Conservation (phyloP, 2,329 filamentous ascomycete genomes). For the Fusarium annulatum region DNA sequence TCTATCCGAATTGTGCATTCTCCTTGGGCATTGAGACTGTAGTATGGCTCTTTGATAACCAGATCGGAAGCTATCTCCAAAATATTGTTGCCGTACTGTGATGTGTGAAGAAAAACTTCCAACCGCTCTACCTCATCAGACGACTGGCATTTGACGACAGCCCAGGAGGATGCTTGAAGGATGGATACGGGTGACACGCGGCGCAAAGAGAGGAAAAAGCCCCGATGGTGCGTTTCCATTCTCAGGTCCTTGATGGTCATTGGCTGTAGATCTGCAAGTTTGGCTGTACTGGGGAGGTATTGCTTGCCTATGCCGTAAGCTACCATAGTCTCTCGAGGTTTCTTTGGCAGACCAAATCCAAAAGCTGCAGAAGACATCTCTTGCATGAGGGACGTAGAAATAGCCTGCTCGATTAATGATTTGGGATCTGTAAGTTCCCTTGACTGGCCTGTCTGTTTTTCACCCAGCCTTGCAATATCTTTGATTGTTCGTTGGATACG, state of each 20-base stretch:
- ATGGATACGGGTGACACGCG: constrained; percentile 44
- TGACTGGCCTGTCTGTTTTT: constrained; percentile 27
- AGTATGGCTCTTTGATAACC: constrained; percentile 62
- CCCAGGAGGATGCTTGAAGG: constrained; percentile 45
- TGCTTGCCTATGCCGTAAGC: constrained; percentile 44
- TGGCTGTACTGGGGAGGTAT: constrained; percentile 42
- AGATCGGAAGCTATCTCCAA: constrained; percentile 50
- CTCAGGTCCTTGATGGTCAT: constrained; percentile 42
- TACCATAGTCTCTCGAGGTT: constrained; percentile 39
- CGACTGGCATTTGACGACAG: constrained; percentile 44
- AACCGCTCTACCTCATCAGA: constrained; percentile 43
- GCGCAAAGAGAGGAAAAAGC: constrained; percentile 39
- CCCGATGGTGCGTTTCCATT: constrained; percentile 49
- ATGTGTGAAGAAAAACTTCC: constrained; percentile 51
- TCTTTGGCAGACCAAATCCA: constrained; percentile 19
- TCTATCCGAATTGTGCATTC: constrained; percentile 54
- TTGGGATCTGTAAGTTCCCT: constrained; percentile 36
- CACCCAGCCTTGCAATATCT: constrained; percentile 38
- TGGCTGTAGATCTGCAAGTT: constrained; percentile 34
- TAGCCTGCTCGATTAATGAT: constrained; percentile 42
- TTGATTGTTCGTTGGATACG: constrained; percentile 44
- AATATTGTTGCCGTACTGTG: constrained; percentile 46
- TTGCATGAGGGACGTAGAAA: constrained; percentile 47
- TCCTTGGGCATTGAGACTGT: constrained; percentile 55
- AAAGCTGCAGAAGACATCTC: constrained; percentile 45